Percentiles rank a stretch among this genome's conserved stretches.
Evolutionary conservation across 1,284 basidiomycete species (phyloP).

Genomic region (Mrakiaceae sp.): DNA sequence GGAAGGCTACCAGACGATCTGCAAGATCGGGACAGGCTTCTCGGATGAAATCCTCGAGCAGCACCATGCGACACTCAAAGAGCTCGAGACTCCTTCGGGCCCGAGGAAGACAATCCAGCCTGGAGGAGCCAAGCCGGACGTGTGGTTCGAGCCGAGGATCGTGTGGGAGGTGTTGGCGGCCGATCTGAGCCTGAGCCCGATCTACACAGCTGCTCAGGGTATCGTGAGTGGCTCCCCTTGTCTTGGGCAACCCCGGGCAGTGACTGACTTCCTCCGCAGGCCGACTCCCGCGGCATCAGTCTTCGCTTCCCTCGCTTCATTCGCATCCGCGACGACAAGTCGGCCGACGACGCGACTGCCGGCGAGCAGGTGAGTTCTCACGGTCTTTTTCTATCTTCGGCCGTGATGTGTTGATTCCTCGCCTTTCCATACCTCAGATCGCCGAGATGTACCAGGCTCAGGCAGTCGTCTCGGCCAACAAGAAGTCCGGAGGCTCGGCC

Average conservation of each 20-base stretch:
- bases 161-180: conserved; percentile 99
- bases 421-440: conserved; percentile 45
- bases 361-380: conserved; percentile 64
- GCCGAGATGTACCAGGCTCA: conserved; percentile 92
- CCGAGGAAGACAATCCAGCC: conserved; percentile 66
- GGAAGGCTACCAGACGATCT: conserved; percentile 89
- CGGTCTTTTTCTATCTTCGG: background rate
- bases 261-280: conserved; percentile 39
- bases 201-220: conserved; percentile 95
- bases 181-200: conserved; percentile 89
- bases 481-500: conserved; percentile 56
- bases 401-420: conserved; percentile 16
- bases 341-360: conserved; percentile 77
- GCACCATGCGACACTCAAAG: conserved; percentile 73
- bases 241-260: conserved; percentile 7
- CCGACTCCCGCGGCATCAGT: conserved; percentile 80
- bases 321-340: conserved; percentile 84
- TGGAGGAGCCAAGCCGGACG: conserved; percentile 82
- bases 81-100: conserved; percentile 51
- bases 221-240: conserved; percentile 46
- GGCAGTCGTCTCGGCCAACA: conserved; percentile 60
- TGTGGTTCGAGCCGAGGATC: conserved; percentile 88
- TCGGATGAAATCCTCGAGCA: conserved; percentile 75
- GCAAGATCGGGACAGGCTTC: conserved; percentile 98
- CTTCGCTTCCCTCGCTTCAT: conserved; percentile 93